These are phyloP conservation scores for Boletus edulis DNA, from an alignment of 768 basidiomycete genomes.

Conservation along the genomic window DNA sequence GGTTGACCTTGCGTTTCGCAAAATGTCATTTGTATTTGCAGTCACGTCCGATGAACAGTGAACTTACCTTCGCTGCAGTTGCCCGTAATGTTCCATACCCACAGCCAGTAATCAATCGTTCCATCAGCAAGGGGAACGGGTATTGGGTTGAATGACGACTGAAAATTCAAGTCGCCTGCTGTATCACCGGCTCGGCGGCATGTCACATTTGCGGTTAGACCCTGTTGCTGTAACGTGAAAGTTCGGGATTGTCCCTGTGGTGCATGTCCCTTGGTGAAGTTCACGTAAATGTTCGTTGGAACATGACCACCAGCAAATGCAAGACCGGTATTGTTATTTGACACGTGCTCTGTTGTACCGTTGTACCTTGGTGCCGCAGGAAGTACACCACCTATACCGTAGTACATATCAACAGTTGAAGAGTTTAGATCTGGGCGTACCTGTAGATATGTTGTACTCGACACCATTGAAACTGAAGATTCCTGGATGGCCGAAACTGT, in stretches of 20 bases:
- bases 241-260: neutral
- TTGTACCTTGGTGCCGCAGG: neutral
- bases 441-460: constrained; percentile 16
- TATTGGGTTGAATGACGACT: neutral
- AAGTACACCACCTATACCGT: constrained; percentile 8
- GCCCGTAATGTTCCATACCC: constrained; percentile 1
- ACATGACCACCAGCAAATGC: neutral
- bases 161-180: neutral
- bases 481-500: constrained; percentile 4
- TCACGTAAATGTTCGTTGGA: neutral
- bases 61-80: constrained; percentile 1
- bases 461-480: constrained; percentile 16
- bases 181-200: neutral
- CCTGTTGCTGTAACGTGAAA: constrained; percentile 14
- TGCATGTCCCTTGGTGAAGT: neutral
- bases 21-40: neutral
- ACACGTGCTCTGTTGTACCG: neutral
- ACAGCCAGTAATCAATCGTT: constrained; percentile 3
- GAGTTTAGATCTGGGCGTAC: neutral
- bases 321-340: neutral
- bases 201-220: constrained; percentile 15
- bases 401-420: neutral
- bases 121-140: neutral
- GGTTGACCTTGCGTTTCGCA: neutral
- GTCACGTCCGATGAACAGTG: too few relatives aligned